These are phyloP conservation scores for Xylaria intraflava DNA, from an alignment of 495 filamentous ascomycete genomes.

Conservation along the genomic window DNA sequence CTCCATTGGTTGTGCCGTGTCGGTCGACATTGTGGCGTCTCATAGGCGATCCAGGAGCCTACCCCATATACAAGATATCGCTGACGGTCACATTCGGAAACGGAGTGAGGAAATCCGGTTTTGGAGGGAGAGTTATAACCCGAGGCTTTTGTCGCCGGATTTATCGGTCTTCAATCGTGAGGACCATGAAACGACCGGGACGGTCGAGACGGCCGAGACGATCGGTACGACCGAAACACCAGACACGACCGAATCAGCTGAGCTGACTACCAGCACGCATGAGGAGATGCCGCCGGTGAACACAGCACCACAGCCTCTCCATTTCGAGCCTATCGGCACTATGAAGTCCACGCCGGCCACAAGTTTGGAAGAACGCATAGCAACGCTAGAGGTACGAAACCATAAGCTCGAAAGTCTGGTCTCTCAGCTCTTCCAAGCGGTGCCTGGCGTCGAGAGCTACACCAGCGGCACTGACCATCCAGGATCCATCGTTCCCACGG, in stretches of 20 bases:
- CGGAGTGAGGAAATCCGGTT: conserved; percentile 53
- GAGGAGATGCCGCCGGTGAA: conserved; percentile 28
- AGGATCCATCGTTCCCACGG: conserved; percentile 11
- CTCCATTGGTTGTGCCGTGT: conserved; percentile 49
- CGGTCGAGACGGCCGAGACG: conserved; percentile 25
- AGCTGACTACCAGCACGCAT: conserved; percentile 22
- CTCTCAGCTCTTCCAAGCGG: conserved; percentile 34
- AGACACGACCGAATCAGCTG: conserved; percentile 27
- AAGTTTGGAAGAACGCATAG: conserved; percentile 44
- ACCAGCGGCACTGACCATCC: conserved; percentile 17
- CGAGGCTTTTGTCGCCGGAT: conserved; percentile 40
- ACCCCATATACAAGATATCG: conserved; percentile 41
- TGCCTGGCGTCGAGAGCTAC: conserved; percentile 31
- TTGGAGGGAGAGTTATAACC: conserved; percentile 49
- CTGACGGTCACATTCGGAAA: conserved; percentile 29
- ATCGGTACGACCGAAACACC: neutral
- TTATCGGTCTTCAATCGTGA: conserved; percentile 41
- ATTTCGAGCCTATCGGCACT: conserved; percentile 37
- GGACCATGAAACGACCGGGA: conserved; percentile 29
- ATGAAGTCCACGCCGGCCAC: conserved; percentile 51
- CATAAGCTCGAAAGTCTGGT: conserved; percentile 44
- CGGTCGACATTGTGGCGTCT: conserved; percentile 35
- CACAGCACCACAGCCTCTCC: conserved; percentile 47
- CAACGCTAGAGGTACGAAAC: conserved; percentile 37
- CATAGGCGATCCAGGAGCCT: conserved; percentile 49